These are phyloP conservation scores for Bromus sterilis DNA, from an alignment of 176 grass and related monocot species.

Conservation along the genomic window DNA sequence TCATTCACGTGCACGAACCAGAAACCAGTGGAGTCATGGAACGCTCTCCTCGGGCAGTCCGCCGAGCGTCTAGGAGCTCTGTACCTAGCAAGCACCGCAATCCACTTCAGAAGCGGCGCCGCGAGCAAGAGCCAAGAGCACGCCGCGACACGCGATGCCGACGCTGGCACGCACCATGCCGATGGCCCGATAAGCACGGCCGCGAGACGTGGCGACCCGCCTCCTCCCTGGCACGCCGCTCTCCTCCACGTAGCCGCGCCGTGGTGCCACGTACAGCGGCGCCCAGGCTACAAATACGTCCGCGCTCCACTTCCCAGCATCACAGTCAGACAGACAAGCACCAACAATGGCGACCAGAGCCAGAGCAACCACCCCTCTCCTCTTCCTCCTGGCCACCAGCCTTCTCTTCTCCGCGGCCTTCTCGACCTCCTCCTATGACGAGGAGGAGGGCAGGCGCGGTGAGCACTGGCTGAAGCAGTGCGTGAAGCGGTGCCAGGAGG, in stretches of 20 bases:
- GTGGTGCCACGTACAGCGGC: slow-evolving; percentile 1
- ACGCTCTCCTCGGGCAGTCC: background rate
- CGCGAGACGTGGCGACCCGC: slow-evolving; percentile 33
- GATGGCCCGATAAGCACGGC: slow-evolving; percentile 22
- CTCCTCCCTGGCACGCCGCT: background rate
- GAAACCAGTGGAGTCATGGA: background rate
- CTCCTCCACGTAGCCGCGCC: slow-evolving; percentile 28
- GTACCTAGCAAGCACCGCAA: background rate
- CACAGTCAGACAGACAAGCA: background rate
- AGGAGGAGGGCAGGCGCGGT: slow-evolving; percentile 4
- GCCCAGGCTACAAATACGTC: background rate
- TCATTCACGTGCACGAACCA: no score
- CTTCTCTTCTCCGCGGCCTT: slow-evolving; percentile 30
- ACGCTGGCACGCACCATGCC: slow-evolving; percentile 13
- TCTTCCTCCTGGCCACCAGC: slow-evolving; percentile 27
- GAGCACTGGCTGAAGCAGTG: background rate
- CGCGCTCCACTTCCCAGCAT: background rate
- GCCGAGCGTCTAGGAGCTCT: background rate
- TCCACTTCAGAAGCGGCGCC: background rate
- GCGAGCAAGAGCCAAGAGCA: background rate
- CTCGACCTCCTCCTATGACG: slow-evolving; percentile 13
- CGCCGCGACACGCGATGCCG: background rate
- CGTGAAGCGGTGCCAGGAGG: slow-evolving; percentile 11
- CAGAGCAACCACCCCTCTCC: background rate
- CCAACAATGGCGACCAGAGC: slow-evolving; percentile 28